Base-by-base conservation (phyloP, 1,284 basidiomycete species). In the Entoloma clypeatum region DNA sequence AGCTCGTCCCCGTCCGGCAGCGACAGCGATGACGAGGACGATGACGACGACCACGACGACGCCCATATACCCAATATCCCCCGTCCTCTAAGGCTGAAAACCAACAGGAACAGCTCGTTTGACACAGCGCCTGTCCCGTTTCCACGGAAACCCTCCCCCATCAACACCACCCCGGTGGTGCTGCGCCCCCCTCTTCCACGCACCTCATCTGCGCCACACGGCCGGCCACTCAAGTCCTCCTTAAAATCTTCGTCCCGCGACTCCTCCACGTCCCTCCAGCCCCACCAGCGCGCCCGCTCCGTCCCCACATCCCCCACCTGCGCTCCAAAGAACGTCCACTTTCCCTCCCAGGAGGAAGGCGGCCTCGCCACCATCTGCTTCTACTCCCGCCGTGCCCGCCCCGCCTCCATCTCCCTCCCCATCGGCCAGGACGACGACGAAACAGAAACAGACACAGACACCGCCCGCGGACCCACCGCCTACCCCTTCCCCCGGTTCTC, bases 221-320 rank as follows among this genome's bases (percentile, higher is more conserved):
- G 92, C 39, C 89, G 92, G 61, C 86, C 91, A 1, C 81, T 97
- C 62, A 92, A 93, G 59, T 79, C 88, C 0, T 90, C 89, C 0
- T 75, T 97, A 54, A 95, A 96, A 62, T 76, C 77, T 1, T 81
- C 79, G 1, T 67, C 74, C 2, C 77, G 76, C 18, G 65, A 71
- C 54, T 71, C 77, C 41, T 61, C 65, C 2, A 53, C 61, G 29
- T 59, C 63, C 0, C 29, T 54, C 29, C 48, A 44, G 47, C 43
- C 41, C 14, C 74, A 74, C 57, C 48, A 63, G 11, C 75, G 73
- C 49, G 71, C 72, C 22, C 68, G 74, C 52, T 83, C 77, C 18
- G 83, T 78, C 26, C 89, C 90, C 0, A 67, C 78, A 2, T 33
- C 32, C 23, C 72, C 71, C 40, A 78, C 79, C 1, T 63, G 74